Base-by-base conservation (phyloP, 208 protist species). In the Acanthamoeba culbertsoni region DNA sequence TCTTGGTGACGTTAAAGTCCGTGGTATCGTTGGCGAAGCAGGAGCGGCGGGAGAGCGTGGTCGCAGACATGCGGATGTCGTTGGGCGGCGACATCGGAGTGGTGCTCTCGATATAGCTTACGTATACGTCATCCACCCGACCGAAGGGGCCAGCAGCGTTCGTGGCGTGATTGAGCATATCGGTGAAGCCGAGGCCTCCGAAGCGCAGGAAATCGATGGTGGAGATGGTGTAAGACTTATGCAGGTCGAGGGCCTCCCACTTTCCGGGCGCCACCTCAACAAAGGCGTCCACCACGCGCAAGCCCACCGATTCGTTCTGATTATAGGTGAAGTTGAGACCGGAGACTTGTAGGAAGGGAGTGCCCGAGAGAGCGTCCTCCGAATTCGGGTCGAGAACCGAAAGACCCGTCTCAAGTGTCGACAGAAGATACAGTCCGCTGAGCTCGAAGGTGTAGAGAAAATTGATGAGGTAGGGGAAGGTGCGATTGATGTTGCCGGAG, bases 251-350 rank as follows among this genome's bases (percentile, higher is more conserved):
- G 14, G 63, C 0, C 20, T 20, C 45, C 79, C 79, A 89, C 3
- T 2, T 63, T n/a, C 79, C 40, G 26, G 1, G 26, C 12, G 23
- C 14, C n/a, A 57, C 79, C 51, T 89, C 45, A 0, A 89, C 51
- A 20, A n/a, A 68, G 28, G 33, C 79, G n/a, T 89, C 79, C 7
- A 63, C 79, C 55, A 89, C 55, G 28, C 79, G 46, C 79, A 18
- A 31, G 16, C 79, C 79, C 7, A 89, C 79, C 0, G 55, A 16
- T 37, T 63, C 45, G 46, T 63, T 63, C 18, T 42, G 23, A 33
- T 89, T 89, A 23, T 33, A 89, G 16, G 55, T 57, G 51, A 89
- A 89, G 31, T 35, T n/a, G 18, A 89, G 79, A 33, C 79, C 79
- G 23, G 79, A 57, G 14, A 89, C 79, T 35, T 89, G 79, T 16